These are phyloP conservation scores for Plicaturopsis crispa DNA, from an alignment of 768 basidiomycete genomes.

Conservation along the genomic window DNA sequence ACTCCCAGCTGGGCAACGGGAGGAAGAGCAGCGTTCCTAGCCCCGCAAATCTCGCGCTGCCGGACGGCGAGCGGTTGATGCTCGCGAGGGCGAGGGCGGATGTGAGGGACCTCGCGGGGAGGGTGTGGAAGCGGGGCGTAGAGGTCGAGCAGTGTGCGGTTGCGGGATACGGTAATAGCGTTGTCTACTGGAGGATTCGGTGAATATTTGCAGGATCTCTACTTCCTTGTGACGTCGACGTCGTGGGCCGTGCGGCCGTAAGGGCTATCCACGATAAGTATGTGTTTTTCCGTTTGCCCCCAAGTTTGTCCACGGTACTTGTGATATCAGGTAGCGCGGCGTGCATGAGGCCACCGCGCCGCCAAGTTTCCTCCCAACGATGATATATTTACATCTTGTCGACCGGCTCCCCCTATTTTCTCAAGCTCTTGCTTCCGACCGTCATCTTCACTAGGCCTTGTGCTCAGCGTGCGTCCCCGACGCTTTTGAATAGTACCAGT, in stretches of 20 bases:
- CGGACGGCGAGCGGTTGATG: conserved; percentile 53
- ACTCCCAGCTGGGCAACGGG: conserved; percentile 72
- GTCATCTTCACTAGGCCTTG: no score
- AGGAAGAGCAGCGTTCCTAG: conserved; percentile 50
- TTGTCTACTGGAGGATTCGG: conserved; percentile 64
- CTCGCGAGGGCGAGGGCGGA: conserved; percentile 41
- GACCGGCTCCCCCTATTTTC: no score
- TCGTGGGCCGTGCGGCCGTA: conserved; percentile 6
- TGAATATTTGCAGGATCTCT: no score
- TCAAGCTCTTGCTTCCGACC: no score
- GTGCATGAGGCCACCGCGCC: no score
- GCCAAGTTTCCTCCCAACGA: no score
- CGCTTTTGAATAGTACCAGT: no score
- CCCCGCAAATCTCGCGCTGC: conserved; percentile 43
- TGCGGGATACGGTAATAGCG: conserved; percentile 55
- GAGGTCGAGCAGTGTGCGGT: conserved; percentile 58
- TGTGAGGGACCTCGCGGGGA: conserved; percentile 54
- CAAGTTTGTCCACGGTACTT: conserved; percentile 9
- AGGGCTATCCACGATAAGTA: background rate
- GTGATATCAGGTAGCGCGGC: no score
- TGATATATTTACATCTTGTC: no score
- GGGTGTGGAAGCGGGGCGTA: conserved; percentile 50
- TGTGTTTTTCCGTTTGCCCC: conserved; percentile 4
- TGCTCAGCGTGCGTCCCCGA: no score
- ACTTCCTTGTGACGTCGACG: no score